Evolutionary conservation across 2,329 filamentous ascomycete species (phyloP), one percentile per base, ranked within the genome.

Genomic region (Fusarium domesticum): DNA sequence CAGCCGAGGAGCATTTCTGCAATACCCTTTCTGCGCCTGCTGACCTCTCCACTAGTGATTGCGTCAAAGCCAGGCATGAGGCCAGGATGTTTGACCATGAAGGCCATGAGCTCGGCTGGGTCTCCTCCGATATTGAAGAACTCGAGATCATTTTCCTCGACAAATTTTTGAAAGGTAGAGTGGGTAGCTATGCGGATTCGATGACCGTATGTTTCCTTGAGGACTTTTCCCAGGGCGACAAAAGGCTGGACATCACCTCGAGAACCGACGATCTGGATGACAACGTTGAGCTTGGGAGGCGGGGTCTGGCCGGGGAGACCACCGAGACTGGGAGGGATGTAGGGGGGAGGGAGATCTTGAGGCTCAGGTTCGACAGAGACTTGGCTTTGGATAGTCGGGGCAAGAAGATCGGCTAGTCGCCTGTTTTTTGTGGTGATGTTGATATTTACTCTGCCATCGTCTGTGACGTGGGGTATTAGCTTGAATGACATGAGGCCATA

Each of bases 31-130:
- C 89, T 77, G 20, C 88, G 76, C 64, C 84, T 85, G 33, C 79
- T 83, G 38, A 95, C 80, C 61, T 93, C 89, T 6, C 89, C 89
- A 51, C 78, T 86, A 47, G 82, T 83, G 37, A 95, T 67, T 1
- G 86, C 83, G 37, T 91, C 84, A 46, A 92, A 80, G 1, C 85
- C 85, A 2, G 89, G 89, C 84, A 95, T 89, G 23, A 95, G 71
- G 0, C 89, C 87, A 0, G 89, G 88, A 55, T 93, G 87, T 66
- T 91, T 91, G 35, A 93, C 89, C 89, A 95, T 95, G 59, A 92
- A 95, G 3, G 89, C 87, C 86, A 89, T 90, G 34, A 89, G 71
- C 58, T 87, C 79, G 2, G 82, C 77, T 2, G 86, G 86, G 61
- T 90, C 84, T 3, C 85, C 86, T n/a, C 85, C 85, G 39, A 89